Evolutionary conservation across 1,139 yeast species (phyloP), one percentile per base, ranked within the genome.

Genomic region (Waltiozyma sp.): DNA sequence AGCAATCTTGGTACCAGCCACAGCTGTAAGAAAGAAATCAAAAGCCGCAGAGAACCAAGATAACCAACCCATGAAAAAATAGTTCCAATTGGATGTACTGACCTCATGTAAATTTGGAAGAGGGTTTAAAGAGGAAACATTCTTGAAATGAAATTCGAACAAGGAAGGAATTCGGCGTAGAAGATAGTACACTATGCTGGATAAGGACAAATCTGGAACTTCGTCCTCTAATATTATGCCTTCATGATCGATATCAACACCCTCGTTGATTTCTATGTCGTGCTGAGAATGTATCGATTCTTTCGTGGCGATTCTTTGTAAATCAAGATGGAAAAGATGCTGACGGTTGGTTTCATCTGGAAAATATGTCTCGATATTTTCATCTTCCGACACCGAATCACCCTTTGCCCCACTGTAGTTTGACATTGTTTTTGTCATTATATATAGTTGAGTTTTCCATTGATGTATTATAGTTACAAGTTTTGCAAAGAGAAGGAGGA

Each of bases 11-110:
- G 70, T 52, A 14, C 72, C 73, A 40, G 69, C 58, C 1, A 70
- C 69, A 8, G 75, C 65, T 2, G 74, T 76, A 48, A 71, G 62
- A 52, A 75, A 75, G 56, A 72, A 75, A 50, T 75, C 80, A 62
- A 75, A 62, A 3, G 78, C 63, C 48, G 75, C 80, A 37, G 71
- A 56, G 6, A 73, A 60, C 80, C 80, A 75, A 8, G 72, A 75
- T 15, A 31, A 31, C 53, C 79, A 77, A 3, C 87, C 88, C 39
- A 79, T 67, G 26, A 68, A 47, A 55, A 81, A 79, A 59, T 79
- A 76, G 43, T 73, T 66, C 86, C 88, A 79, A 46, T 77, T 78
- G 42, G 60, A 63, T 40, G 63, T 57, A 19, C 65, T 65, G 56
- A 80, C 66, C 48, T 59, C 57, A 21, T 59, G 58, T 31, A 79